Base-by-base conservation (phyloP, 2,329 filamentous ascomycete species). In the Cladophialophora yegresii region DNA sequence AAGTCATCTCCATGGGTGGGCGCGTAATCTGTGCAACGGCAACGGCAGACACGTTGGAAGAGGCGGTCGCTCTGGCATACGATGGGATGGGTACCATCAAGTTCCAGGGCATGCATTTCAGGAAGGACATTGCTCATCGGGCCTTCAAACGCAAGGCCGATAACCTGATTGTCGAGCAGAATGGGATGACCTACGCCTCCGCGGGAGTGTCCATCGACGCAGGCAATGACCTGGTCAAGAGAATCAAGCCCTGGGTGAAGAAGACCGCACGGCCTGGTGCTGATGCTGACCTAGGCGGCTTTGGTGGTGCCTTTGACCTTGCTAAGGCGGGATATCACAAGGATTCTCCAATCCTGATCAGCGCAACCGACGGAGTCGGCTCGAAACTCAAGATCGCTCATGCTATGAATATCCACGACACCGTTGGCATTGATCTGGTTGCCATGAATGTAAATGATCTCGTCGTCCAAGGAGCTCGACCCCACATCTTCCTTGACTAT, bases 361-460 rank as follows among this genome's bases (percentile, higher is more conserved):
- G 91, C 61, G 93, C 92, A 65, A 98, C 97, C 69, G 95, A 99
- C 75, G 95, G 95, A 58, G 92, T 98, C 43, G 95, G 93, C 65
- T 98, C 93, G 55, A 98, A 98, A 81, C 88, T 98, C 72, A 96
- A 96, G 84, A 91, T 99, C 73, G 95, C 95, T 0, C 93, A 97
- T 75, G 86, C 87, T 12, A 90, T 96, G 81, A 85, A 87, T 72
- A 92, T 96, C 79, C 95, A 97, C 78, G 88, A 93, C 77, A 96
- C 93, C 2, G 93, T 99, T 10, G 95, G 95, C 66, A 92, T 99
- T 72, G 95, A 99, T 75, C 85, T 99, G 40, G 95, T 99, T 3
- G 95, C 95, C 70, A 98, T 98, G 93, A 98, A 97, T 77, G 95
- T 98, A 75, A 99, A 99, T 77, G 95, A 99, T 74, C 84, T 99